Evolutionary conservation across 805 yeast species (phyloP), one percentile per base, ranked within the genome.

Genomic region (Candida namnaoensis): DNA sequence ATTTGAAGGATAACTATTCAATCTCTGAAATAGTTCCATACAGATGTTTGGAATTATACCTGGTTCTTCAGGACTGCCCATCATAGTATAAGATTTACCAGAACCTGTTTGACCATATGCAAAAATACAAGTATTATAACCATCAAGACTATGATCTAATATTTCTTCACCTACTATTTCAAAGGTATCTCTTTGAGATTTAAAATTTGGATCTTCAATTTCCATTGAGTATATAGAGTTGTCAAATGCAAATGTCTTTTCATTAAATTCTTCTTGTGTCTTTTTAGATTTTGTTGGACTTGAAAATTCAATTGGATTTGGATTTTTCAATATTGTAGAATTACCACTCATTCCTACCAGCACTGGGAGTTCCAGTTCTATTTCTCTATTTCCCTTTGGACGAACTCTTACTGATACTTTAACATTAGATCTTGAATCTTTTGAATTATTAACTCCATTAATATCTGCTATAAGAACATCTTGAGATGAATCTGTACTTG

Each of bases 61-160:
- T 12, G 74, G 74, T 3, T 70, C 64, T 4, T 53, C 56, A 1
- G 61, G 51, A 10, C 68, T 48, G 0, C 86, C 84, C 62, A 86
- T 74, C 93, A 86, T 85, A 1, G 95, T 87, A 60, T 75, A 80
- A 0, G 95, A 79, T 53, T 86, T 86, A 1, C 95, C 95, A 0
- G 93, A 73, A 1, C 85, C 90, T 0, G 95, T 87, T 57, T 87
- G 95, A 5, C 88, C 90, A 51, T 82, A 82, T 1, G 88, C 88
- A 57, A 82, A 77, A 1, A 82, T 78, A 54, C 87, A 82, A 2
- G 84, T 81, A 47, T 82, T 80, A 56, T 71, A 79, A 0, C 95
- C 95, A 47, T 73, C 74, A 40, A 83, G 56, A 4, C 85, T 68
- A 64, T 78, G 87, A 26, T 72, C 68, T 7, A 85, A 60, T 43